These are phyloP conservation scores for Chlamydomonas sp. DNA, from an alignment of 139 green algal species.

Conservation along the genomic window DNA sequence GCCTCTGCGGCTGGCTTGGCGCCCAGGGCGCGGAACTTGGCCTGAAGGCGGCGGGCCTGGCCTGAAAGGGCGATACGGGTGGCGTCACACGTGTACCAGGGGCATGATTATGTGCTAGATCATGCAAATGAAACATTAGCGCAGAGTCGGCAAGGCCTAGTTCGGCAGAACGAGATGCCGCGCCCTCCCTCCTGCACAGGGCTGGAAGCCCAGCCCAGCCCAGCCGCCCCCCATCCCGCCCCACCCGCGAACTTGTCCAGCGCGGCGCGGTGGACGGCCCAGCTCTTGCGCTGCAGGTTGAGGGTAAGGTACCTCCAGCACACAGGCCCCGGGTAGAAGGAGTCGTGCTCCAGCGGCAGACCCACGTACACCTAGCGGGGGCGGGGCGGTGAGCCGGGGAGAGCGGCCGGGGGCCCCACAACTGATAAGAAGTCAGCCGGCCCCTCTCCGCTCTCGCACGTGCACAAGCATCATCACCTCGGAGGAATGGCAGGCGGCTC, in stretches of 20 bases:
- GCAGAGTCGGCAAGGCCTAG: not conserved
- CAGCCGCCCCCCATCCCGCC: not conserved
- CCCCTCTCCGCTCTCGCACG: not conserved
- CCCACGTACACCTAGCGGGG: slow-evolving; percentile 57
- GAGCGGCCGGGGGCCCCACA: not conserved
- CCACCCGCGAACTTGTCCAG: slow-evolving; percentile 43
- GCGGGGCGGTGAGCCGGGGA: not conserved
- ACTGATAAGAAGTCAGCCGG: slow-evolving; percentile 1
- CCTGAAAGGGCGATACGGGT: not conserved
- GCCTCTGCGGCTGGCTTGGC: not conserved
- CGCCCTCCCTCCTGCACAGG: no score
- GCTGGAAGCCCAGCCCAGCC: no score
- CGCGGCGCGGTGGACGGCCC: slow-evolving; percentile 9
- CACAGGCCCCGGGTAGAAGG: slow-evolving; percentile 44
- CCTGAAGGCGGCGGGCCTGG: slow-evolving; percentile 1
- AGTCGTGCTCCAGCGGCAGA: slow-evolving; percentile 65
- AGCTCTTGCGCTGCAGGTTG: slow-evolving; percentile 1
- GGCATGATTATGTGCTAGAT: not conserved
- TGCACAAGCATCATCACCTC: not conserved
- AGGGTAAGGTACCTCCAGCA: slow-evolving; percentile 63
- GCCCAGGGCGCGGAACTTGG: slow-evolving; percentile 35
- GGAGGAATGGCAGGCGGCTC: not conserved
- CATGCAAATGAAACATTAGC: not conserved
- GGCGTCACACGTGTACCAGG: not conserved
- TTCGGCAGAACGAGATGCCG: no score